Evolutionary conservation across 164 flowering plant genomes (phyloP).

Genomic region (Stephania yunnanensis): DNA sequence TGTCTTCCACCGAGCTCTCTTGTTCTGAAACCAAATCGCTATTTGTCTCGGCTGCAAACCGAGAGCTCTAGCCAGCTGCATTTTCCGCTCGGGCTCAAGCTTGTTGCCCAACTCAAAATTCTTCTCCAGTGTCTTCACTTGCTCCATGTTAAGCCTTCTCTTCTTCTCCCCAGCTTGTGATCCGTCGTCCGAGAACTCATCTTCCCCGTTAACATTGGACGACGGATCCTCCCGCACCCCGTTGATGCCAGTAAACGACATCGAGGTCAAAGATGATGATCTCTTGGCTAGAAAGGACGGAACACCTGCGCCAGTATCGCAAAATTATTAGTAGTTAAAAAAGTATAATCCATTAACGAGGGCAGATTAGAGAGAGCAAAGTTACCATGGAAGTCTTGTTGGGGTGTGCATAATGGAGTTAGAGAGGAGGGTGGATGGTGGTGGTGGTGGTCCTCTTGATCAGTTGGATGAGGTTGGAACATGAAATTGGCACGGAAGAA

Average conservation of each 20-base stretch:
- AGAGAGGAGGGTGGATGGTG: slow-evolving; percentile 37
- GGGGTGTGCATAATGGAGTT: slow-evolving; percentile 55
- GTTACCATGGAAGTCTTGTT: slow-evolving; percentile 63
- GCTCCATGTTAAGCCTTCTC: slow-evolving; percentile 74
- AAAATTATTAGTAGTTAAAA: background rate
- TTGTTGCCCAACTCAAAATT: slow-evolving; percentile 79
- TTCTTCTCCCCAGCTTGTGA: slow-evolving; percentile 67
- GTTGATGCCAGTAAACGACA: slow-evolving; percentile 62
- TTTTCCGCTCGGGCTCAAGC: slow-evolving; percentile 60
- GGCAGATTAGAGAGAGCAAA: slow-evolving; percentile 10
- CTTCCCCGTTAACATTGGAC: slow-evolving; percentile 25
- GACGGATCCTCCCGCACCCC: slow-evolving; percentile 24
- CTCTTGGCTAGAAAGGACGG: slow-evolving; percentile 64
- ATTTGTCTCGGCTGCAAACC: slow-evolving; percentile 73
- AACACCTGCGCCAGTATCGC: slow-evolving; percentile 33
- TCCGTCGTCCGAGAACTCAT: slow-evolving; percentile 52
- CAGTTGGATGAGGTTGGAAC: slow-evolving; percentile 42
- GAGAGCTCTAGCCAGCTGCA: slow-evolving; percentile 54
- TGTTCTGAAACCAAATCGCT: slow-evolving; percentile 94
- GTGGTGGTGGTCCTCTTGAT: slow-evolving; percentile 29
- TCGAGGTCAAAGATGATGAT: slow-evolving; percentile 18
- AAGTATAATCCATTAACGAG: background rate
- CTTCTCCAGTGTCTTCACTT: slow-evolving; percentile 80
- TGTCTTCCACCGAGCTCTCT: slow-evolving; percentile 76
- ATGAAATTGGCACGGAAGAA: slow-evolving; percentile 87